Conservation (phyloP, 106 monocot species). For the Cymbidium sinense region DNA sequence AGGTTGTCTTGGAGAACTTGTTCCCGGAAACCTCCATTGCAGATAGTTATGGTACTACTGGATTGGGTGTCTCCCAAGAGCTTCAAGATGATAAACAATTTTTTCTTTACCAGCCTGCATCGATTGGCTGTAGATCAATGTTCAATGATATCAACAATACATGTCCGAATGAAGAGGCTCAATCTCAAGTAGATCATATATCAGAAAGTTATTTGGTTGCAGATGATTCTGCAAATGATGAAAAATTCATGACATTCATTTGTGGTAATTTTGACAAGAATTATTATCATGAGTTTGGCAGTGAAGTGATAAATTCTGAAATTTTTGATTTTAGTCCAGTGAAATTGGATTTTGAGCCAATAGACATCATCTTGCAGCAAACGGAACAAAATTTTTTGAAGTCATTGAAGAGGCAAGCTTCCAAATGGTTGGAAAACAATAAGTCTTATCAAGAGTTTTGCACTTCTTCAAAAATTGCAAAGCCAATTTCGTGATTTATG, state of each 20-base stretch:
- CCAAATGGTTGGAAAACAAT: slow-evolving; percentile 45
- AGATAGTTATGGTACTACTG: slow-evolving; percentile 18
- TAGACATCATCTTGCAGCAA: slow-evolving; percentile 15
- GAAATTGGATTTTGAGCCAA: slow-evolving; percentile 43
- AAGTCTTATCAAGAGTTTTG: slow-evolving; percentile 66
- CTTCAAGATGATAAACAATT: slow-evolving; percentile 30
- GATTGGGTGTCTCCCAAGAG: slow-evolving; percentile 18
- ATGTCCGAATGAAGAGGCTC: slow-evolving; percentile 9
- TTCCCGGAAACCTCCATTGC: slow-evolving; percentile 42
- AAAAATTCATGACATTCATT: slow-evolving; percentile 52
- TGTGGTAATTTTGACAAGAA: slow-evolving; percentile 31
- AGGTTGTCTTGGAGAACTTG: slow-evolving; percentile 17
- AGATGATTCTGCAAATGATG: slow-evolving; percentile 21
- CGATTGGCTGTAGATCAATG: background rate
- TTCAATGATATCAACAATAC: background rate
- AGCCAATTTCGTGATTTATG: background rate
- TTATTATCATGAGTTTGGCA: slow-evolving; percentile 6
- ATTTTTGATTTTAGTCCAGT: slow-evolving; percentile 47
- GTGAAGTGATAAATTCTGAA: slow-evolving; percentile 9
- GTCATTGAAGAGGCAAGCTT: slow-evolving; percentile 41
- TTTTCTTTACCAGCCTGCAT: slow-evolving; percentile 41
- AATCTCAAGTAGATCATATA: slow-evolving; percentile 1
- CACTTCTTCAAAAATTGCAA: slow-evolving; percentile 27
- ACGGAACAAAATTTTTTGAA: slow-evolving; percentile 37
- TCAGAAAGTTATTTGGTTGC: background rate